Evolutionary conservation across 73 alveolate species (phyloP), one percentile per base, ranked within the genome.

Genomic region (Tetrahymena elliotti): DNA sequence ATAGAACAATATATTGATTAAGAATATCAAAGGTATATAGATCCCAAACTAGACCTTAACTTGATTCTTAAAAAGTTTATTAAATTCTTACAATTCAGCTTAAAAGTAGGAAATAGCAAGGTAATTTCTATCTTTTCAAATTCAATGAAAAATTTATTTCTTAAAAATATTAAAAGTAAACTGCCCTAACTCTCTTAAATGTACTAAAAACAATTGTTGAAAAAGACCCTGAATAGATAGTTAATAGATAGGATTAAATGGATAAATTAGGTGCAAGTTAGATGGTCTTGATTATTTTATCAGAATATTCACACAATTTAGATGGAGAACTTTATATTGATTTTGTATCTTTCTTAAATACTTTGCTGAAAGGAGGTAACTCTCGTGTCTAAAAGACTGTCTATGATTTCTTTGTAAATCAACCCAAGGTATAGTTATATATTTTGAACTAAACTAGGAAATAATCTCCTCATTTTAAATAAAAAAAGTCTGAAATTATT

Each of bases 221-320:
- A 36, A 94, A 95, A n/a, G 96, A 39, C 68, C 93, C 83, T 20
- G 95, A 95, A 15, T 38, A 83, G 68, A 39, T 94, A 40, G 94
- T 41, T 35, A 96, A 96, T 33, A 96, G 93, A 92, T 93, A 96
- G 93, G 93, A 53, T 47, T 84, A 84, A 5, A 38, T 96, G 38
- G 95, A 95, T 39, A 94, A 92, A 93, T 95, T 96, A n/a, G 97
- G 97, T 9, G 96, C 96, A n/a, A 93, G 96, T 20, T 84, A 94
- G 53, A 94, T 96, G 95, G 96, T 95, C 31, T 52, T 96, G 22
- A 93, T 96, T 22, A 93, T 96, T 4, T 35, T 96, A 54, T 82
- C 93, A 35, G 98, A 96, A 53, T 84, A 68, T 31, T 68, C 97
- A 10, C 83, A 93, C 16, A 34, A 93, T 22, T 38, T 96, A 33